A percentile compares a stretch with the other conserved stretches of the same genome.
Conservation (phyloP, 2,329 filamentous ascomycete species). For the Xylariaceae sp. region DNA sequence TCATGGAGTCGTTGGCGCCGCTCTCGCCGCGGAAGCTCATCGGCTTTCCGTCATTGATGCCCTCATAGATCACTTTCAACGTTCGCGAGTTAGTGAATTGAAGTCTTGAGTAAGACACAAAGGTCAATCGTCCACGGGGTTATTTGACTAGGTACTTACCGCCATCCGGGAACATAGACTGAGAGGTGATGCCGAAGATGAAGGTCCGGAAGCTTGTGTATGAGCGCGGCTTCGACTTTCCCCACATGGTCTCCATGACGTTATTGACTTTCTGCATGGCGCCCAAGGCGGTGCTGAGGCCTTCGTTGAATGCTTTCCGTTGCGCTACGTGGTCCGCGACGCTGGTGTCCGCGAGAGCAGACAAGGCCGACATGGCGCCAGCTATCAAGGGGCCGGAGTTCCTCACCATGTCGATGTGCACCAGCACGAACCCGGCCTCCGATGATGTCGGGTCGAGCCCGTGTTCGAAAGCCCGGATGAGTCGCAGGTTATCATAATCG, state of each 20-base stretch:
- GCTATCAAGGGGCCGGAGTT: constrained; percentile 73
- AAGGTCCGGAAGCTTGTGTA: constrained; percentile 93
- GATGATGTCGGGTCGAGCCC: constrained; percentile 82
- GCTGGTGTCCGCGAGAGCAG: constrained; percentile 31
- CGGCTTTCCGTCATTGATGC: constrained; percentile 63
- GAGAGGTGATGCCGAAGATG: constrained; percentile 91
- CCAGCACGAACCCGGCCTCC: constrained; percentile 92
- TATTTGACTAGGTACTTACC: background rate
- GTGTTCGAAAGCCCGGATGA: constrained; percentile 86
- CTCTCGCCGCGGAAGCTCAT: constrained; percentile 85
- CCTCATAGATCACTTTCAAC: constrained; percentile 69
- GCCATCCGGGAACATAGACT: constrained; percentile 90
- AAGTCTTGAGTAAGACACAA: background rate
- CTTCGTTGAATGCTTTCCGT: constrained; percentile 57
- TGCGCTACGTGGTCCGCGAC: constrained; percentile 28
- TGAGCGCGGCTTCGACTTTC: constrained; percentile 71
- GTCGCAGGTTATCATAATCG: constrained; percentile 63
- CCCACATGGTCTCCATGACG: constrained; percentile 90
- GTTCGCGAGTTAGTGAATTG: background rate
- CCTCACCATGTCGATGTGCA: constrained; percentile 92
- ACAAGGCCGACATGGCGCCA: constrained; percentile 63
- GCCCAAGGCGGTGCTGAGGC: constrained; percentile 54
- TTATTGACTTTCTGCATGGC: constrained; percentile 66
- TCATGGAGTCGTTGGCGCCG: constrained; percentile 91
- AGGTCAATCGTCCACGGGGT: background rate